phyloP scores from a whole-genome alignment of 805 yeast species.

The Candida pseudofarinosa region DNA sequence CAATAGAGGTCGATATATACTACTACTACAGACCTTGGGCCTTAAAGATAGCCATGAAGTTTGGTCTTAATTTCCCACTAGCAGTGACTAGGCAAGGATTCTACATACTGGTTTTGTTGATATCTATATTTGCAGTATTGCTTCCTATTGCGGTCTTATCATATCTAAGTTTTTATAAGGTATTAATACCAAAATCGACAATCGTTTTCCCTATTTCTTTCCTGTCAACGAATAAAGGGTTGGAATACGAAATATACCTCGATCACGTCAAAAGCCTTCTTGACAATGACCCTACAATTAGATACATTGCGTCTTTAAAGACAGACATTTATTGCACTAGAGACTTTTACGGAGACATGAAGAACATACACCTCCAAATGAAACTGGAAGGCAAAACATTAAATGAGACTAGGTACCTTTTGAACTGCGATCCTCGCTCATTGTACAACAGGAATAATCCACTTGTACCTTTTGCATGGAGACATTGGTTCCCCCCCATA shows the following conservation, averaged over 20 bases:
- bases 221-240: background rate
- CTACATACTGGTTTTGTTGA: slow-evolving; percentile 15
- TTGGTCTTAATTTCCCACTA: slow-evolving; percentile 13
- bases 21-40: too few relatives aligned
- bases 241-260: background rate
- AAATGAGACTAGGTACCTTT: background rate
- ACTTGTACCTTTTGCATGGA: slow-evolving; percentile 32
- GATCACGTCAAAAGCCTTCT: background rate
- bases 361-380: slow-evolving; percentile 5
- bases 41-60: background rate
- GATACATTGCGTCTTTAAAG: slow-evolving; percentile 17
- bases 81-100: slow-evolving; percentile 20
- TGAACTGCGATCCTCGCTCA: slow-evolving; percentile 29
- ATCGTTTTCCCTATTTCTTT: slow-evolving; percentile 12
- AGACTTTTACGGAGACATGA: slow-evolving; percentile 14
- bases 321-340: slow-evolving; percentile 22
- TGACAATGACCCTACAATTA: slow-evolving; percentile 11
- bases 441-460: slow-evolving; percentile 27
- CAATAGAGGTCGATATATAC: too few relatives aligned
- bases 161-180: slow-evolving; percentile 30
- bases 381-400: slow-evolving; percentile 10
- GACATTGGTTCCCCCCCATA: slow-evolving; percentile 35
- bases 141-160: slow-evolving; percentile 34
- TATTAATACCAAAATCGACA: slow-evolving; percentile 26
- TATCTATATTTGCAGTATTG: slow-evolving; percentile 24